Conservation (phyloP, 352 stramenopile genomes). For the Saprolegnia parasitica region DNA sequence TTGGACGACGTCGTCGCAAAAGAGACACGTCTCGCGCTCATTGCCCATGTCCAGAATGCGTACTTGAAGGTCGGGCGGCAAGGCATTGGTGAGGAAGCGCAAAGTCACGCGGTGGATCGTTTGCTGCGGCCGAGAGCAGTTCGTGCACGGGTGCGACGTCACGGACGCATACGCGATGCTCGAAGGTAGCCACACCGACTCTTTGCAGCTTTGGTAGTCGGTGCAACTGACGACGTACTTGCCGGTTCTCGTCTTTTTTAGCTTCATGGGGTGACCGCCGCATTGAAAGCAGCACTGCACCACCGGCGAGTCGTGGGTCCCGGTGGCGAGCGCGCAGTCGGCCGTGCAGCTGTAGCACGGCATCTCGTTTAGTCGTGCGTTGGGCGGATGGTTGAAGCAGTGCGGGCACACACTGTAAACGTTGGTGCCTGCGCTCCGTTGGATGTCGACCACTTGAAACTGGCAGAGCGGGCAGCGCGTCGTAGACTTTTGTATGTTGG, state of each 20-base stretch:
- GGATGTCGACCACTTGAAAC: slow-evolving; percentile 35
- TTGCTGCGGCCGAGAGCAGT: slow-evolving; percentile 12
- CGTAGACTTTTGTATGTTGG: slow-evolving; percentile 5
- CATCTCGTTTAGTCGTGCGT: slow-evolving; percentile 27
- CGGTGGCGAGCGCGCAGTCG: slow-evolving; percentile 29
- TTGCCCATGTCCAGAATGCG: neutral
- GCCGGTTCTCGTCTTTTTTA: slow-evolving; percentile 18
- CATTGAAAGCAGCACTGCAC: slow-evolving; percentile 25
- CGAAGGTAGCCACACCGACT: slow-evolving; percentile 19
- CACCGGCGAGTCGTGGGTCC: neutral
- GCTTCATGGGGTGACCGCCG: slow-evolving; percentile 14
- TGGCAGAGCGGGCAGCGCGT: slow-evolving; percentile 34
- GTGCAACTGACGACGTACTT: slow-evolving; percentile 23
- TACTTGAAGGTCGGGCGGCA: slow-evolving; percentile 18
- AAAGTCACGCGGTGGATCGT: slow-evolving; percentile 7
- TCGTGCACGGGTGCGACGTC: slow-evolving; percentile 10
- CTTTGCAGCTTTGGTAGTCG: slow-evolving; percentile 22
- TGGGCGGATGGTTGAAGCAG: slow-evolving; percentile 34
- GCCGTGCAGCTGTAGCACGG: slow-evolving; percentile 30
- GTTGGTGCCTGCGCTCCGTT: neutral
- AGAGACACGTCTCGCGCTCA: slow-evolving; percentile 18
- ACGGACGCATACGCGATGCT: neutral
- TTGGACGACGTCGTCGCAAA: slow-evolving; percentile 25
- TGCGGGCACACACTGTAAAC: slow-evolving; percentile 33
- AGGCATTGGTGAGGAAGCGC: slow-evolving; percentile 7